Evolutionary conservation across 108 stramenopile species (phyloP).

Genomic region (Licmophora abbreviata): DNA sequence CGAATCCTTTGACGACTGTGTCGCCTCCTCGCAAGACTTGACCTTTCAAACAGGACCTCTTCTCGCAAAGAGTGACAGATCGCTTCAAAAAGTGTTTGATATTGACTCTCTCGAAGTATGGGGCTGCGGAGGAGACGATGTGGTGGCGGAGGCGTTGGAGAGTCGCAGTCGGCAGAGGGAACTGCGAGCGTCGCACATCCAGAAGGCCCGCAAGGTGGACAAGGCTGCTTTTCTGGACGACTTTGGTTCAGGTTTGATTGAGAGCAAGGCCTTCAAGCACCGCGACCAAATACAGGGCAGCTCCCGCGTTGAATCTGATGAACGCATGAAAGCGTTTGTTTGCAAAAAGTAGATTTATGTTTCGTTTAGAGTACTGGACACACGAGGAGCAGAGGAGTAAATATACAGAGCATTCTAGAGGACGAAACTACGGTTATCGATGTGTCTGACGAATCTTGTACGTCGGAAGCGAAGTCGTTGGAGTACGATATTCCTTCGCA

Average conservation of each 20-base stretch:
- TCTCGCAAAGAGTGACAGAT: conserved; percentile 2
- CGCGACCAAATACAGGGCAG: conserved; percentile 34
- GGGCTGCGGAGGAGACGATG: conserved; percentile 41
- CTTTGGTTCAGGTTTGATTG: conserved; percentile 38
- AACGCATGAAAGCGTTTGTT: conserved; percentile 8
- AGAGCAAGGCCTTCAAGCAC: conserved; percentile 40
- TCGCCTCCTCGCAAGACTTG: conserved; percentile 25
- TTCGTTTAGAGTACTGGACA: too few species aligned
- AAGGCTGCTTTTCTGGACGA: conserved; percentile 53
- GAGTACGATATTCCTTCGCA: too few species aligned
- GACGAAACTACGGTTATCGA: too few species aligned
- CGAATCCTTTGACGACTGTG: conserved; percentile 37
- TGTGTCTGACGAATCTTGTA: too few species aligned
- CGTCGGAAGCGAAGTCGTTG: too few species aligned
- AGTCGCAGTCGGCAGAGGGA: conserved; percentile 26
- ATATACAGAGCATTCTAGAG: too few species aligned
- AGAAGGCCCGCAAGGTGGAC: conserved; percentile 39
- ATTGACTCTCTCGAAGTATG: conserved; percentile 42
- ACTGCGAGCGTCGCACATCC: conserved; percentile 21
- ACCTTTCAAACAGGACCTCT: conserved; percentile 36
- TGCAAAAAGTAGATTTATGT: conserved; percentile 3
- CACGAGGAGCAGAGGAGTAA: too few species aligned
- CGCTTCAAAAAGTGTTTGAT: conserved; percentile 14
- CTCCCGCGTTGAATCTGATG: conserved; percentile 20
- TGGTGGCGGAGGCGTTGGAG: conserved; percentile 26